These are phyloP conservation scores for Coniochaeta sp. DNA, from an alignment of 2,329 filamentous ascomycete species.

Conservation along the genomic window DNA sequence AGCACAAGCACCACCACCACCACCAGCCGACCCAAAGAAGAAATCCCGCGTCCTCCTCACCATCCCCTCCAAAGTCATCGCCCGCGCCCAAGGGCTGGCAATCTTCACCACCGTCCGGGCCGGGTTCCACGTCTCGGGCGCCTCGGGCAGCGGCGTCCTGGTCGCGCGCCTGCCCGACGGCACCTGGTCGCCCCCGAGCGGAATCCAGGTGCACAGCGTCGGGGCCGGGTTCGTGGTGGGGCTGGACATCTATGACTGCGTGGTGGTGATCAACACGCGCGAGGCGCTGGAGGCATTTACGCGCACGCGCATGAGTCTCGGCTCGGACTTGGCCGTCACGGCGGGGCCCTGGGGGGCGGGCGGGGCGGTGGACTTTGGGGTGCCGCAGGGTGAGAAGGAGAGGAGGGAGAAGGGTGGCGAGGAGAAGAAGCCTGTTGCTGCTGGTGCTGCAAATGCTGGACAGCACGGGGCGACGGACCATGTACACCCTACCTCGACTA, in stretches of 20 bases:
- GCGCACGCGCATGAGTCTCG: slow-evolving; percentile 65
- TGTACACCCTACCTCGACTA: not conserved
- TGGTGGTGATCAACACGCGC: slow-evolving; percentile 75
- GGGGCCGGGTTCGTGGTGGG: slow-evolving; percentile 75
- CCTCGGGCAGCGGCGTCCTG: slow-evolving; percentile 58
- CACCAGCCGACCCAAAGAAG: slow-evolving; percentile 23
- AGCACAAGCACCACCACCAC: slow-evolving; percentile 14
- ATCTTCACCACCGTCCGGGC: slow-evolving; percentile 67
- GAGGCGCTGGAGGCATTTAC: slow-evolving; percentile 73
- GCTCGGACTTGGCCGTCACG: slow-evolving; percentile 69
- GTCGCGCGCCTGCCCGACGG: slow-evolving; percentile 56
- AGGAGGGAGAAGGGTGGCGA: not conserved
- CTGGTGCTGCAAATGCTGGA: too few relatives aligned
- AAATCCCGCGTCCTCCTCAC: slow-evolving; percentile 41
- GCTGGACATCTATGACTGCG: slow-evolving; percentile 83
- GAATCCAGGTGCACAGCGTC: slow-evolving; percentile 73
- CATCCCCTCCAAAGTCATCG: slow-evolving; percentile 52
- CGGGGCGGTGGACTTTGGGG: slow-evolving; percentile 57
- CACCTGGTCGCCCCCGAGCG: slow-evolving; percentile 72
- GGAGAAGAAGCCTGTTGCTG: too few relatives aligned
- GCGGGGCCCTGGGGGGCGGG: slow-evolving; percentile 65
- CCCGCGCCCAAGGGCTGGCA: slow-evolving; percentile 58
- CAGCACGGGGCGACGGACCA: slow-evolving; percentile 8
- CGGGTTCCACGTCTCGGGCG: slow-evolving; percentile 58
- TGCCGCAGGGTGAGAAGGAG: slow-evolving; percentile 13